Percentiles rank a stretch among this genome's conserved stretches.
These are phyloP conservation scores for Hibiscus syriacus DNA, from an alignment of 345 rosid species.

Conservation along the genomic window DNA sequence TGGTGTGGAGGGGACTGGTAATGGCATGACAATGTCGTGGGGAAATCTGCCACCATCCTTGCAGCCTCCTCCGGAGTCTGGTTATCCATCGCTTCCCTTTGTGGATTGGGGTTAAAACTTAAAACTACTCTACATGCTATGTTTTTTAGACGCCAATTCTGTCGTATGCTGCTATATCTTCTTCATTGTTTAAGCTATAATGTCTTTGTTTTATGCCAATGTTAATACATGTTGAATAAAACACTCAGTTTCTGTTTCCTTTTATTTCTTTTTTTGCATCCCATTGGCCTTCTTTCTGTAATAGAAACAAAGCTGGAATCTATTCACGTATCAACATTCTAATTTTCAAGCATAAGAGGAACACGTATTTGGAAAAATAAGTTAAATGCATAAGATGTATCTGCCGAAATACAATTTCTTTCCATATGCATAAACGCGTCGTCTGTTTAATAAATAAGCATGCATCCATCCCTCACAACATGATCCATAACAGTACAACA, in stretches of 20 bases:
- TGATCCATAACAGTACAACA: too few relatives aligned
- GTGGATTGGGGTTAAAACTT: conserved; percentile 78
- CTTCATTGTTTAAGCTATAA: not conserved
- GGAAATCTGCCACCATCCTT: conserved; percentile 82
- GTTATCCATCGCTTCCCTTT: conserved; percentile 52
- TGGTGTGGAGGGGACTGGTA: conserved; percentile 29
- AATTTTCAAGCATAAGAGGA: not conserved
- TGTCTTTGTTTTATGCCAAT: not conserved
- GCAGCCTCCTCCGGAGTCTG: conserved; percentile 63
- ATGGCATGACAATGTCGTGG: conserved; percentile 47
- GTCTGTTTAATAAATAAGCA: too few relatives aligned
- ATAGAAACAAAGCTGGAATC: not conserved
- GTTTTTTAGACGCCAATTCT: not conserved
- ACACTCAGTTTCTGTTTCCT: not conserved
- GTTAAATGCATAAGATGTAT: not conserved
- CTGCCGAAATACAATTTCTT: too few relatives aligned
- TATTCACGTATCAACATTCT: not conserved
- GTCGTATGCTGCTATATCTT: not conserved
- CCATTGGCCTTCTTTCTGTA: not conserved
- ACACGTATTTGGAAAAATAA: too few relatives aligned
- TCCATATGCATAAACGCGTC: too few relatives aligned
- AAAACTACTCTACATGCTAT: not conserved
- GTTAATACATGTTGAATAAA: too few relatives aligned
- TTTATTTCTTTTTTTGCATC: not conserved
- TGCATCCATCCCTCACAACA: too few relatives aligned